These are phyloP conservation scores for Naganishia sp. DNA, from an alignment of 1,284 basidiomycete genomes.

Conservation along the genomic window DNA sequence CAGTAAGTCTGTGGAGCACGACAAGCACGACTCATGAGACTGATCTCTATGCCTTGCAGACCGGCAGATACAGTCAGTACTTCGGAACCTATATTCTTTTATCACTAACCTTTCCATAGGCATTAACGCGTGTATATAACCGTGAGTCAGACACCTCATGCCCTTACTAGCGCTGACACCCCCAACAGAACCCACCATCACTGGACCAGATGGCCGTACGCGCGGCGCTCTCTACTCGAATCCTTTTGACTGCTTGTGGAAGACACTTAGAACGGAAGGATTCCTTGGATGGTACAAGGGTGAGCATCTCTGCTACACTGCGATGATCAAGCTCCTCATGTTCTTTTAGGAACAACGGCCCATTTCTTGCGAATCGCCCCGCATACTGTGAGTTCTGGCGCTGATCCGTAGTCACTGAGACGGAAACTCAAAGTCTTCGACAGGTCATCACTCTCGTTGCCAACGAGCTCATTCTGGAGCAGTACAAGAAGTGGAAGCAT, in stretches of 20 bases:
- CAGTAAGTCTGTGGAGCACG: conserved; percentile 60
- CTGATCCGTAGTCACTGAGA: background rate
- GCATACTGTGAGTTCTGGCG: conserved; percentile 64
- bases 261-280: conserved; percentile 89
- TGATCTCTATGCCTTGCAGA: conserved; percentile 25
- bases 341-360: conserved; percentile 72
- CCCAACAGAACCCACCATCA: conserved; percentile 65
- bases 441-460: conserved; percentile 79
- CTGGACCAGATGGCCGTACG: conserved; percentile 69
- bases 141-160: conserved; percentile 52
- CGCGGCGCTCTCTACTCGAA: conserved; percentile 82
- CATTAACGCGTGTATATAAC: conserved; percentile 93
- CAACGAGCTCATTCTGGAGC: conserved; percentile 76
- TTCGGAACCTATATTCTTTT: background rate
- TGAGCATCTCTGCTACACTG: conserved; percentile 40
- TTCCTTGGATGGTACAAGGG: conserved; percentile 91
- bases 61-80: conserved; percentile 43
- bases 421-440: background rate
- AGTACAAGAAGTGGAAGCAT: conserved; percentile 59
- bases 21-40: background rate
- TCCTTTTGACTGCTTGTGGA: conserved; percentile 94
- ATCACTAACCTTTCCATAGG: conserved; percentile 55
- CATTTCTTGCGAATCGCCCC: conserved; percentile 90
- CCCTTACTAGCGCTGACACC: background rate
- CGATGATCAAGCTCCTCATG: background rate